Evolutionary conservation across 2,329 filamentous ascomycete genomes (phyloP).

Genomic region (Elsinoe necatrix): DNA sequence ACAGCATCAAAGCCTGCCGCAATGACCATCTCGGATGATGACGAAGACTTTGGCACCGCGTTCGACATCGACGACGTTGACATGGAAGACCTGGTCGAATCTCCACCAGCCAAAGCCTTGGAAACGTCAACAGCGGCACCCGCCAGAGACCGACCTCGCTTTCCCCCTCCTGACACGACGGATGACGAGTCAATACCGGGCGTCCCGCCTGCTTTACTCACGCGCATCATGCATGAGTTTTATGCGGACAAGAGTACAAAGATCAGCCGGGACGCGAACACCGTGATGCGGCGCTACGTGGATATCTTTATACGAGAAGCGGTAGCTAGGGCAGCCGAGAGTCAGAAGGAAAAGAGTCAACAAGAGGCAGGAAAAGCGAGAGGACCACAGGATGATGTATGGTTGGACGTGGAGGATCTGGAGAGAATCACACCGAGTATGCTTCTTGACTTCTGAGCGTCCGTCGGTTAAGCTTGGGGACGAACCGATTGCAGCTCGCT

Average conservation of each 20-base stretch:
- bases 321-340: slow-evolving; percentile 66
- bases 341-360: slow-evolving; percentile 45
- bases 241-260: slow-evolving; percentile 64
- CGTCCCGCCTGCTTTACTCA: slow-evolving; percentile 67
- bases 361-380: slow-evolving; percentile 36
- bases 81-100: background rate
- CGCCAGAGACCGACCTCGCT: background rate
- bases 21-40: slow-evolving; percentile 14
- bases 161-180: background rate
- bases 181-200: slow-evolving; percentile 25
- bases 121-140: background rate
- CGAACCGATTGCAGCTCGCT: too few relatives aligned
- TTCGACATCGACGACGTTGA: slow-evolving; percentile 11
- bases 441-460: slow-evolving; percentile 54
- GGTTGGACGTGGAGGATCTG: slow-evolving; percentile 71
- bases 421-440: slow-evolving; percentile 82
- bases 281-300: slow-evolving; percentile 72
- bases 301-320: slow-evolving; percentile 88
- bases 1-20: background rate
- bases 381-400: slow-evolving; percentile 21
- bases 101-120: background rate
- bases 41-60: slow-evolving; percentile 8
- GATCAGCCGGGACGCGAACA: slow-evolving; percentile 69
- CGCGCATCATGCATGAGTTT: slow-evolving; percentile 67
- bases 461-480: too few relatives aligned